Evolutionary conservation across 768 basidiomycete genomes (phyloP).

Genomic region (Boletus tylopilopsis): DNA sequence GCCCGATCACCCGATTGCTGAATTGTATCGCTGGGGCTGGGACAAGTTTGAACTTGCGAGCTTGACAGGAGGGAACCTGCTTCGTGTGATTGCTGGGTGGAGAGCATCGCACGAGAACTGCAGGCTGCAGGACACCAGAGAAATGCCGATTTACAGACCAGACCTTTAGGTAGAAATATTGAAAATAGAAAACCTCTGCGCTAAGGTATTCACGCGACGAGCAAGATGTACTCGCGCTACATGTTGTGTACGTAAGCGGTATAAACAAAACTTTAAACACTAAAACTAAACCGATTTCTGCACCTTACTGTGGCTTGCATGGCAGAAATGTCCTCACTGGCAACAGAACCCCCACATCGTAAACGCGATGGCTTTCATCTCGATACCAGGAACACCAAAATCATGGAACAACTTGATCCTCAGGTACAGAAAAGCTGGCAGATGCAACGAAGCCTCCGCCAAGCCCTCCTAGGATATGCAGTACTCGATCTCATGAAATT

Average conservation of each 20-base stretch:
- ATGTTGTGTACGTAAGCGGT: no score
- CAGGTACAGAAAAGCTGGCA: background rate
- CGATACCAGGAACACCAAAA: background rate
- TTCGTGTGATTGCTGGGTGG: slow-evolving; percentile 80
- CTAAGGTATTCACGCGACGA: no score
- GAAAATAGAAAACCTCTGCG: no score
- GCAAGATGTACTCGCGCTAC: no score
- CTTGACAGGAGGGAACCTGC: slow-evolving; percentile 73
- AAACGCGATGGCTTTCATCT: no score
- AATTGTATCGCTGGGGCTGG: slow-evolving; percentile 88
- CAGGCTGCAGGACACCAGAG: slow-evolving; percentile 53
- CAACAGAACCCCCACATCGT: no score
- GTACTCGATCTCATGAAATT: background rate
- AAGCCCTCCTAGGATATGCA: background rate
- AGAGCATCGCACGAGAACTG: slow-evolving; percentile 65
- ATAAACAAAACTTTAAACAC: no score
- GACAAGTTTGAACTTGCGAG: slow-evolving; percentile 73
- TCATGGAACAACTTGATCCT: background rate
- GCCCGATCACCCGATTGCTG: slow-evolving; percentile 58
- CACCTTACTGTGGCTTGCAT: no score
- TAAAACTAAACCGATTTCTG: no score
- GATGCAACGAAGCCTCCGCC: background rate
- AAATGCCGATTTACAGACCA: slow-evolving; percentile 40
- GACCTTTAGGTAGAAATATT: no score
- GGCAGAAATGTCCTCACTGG: no score